These are phyloP conservation scores for Silene uniflora DNA, from an alignment of 148 eudicot species.

Conservation along the genomic window DNA sequence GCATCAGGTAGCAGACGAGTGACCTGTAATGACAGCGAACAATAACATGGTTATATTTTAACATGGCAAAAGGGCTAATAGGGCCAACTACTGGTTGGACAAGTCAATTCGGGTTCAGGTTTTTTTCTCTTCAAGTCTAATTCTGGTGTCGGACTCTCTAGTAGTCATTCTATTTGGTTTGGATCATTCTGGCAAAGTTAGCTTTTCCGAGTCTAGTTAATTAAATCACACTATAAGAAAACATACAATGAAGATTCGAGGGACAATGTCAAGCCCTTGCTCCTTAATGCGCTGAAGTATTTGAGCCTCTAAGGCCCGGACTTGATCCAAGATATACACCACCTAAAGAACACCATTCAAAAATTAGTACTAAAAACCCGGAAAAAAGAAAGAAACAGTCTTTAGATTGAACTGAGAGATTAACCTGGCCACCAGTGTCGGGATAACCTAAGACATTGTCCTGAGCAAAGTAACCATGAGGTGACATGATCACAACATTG, in stretches of 20 bases:
- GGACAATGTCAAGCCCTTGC: constrained; percentile 92
- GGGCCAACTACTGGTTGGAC: no score
- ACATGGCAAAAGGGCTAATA: no score
- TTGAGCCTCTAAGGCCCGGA: constrained; percentile 87
- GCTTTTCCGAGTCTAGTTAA: no score
- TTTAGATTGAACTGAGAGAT: no score
- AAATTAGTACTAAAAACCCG: not conserved
- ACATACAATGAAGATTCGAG: constrained; percentile 80
- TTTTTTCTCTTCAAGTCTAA: no score
- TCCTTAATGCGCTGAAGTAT: constrained; percentile 82
- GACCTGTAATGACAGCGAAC: not conserved
- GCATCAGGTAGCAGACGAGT: constrained; percentile 94
- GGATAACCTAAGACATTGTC: constrained; percentile 92
- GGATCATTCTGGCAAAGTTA: no score
- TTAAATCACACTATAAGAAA: not conserved
- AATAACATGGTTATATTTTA: not conserved
- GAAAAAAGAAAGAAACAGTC: not conserved
- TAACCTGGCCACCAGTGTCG: constrained; percentile 95
- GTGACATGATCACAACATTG: constrained; percentile 93
- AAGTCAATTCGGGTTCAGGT: no score
- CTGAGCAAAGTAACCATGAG: constrained; percentile 98
- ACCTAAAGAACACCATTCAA: constrained; percentile 34
- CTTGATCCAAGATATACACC: constrained; percentile 98
- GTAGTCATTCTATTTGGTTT: no score
- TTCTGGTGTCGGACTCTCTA: no score